Conservation (phyloP, 768 basidiomycete species). For the Phylloporus arenicola region DNA sequence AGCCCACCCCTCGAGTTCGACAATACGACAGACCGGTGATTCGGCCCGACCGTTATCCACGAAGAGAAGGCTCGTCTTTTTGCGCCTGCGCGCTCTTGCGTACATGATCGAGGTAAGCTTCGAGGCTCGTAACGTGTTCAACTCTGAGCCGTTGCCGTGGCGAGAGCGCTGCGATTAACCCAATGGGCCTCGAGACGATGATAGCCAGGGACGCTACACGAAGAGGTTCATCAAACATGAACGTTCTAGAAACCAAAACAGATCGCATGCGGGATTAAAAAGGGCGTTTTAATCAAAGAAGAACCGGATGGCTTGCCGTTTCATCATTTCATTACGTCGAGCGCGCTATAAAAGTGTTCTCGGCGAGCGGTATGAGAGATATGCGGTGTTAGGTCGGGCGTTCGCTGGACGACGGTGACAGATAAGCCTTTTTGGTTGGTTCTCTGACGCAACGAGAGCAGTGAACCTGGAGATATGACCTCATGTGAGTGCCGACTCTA, state of each 20-base stretch:
- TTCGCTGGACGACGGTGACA: neutral
- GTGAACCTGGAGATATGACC: neutral
- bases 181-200: neutral
- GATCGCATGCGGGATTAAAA: constrained; percentile 6
- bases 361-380: constrained; percentile 3
- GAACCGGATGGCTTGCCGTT: neutral
- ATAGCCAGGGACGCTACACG: neutral
- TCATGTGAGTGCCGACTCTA: neutral
- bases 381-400: constrained; percentile 6
- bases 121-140: constrained; percentile 4
- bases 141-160: constrained; percentile 9
- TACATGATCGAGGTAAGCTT: constrained; percentile 1
- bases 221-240: neutral
- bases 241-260: neutral
- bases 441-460: neutral
- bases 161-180: neutral
- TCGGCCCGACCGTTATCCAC: constrained; percentile 7
- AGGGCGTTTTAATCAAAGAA: neutral
- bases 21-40: neutral
- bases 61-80: neutral
- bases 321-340: constrained; percentile 12
- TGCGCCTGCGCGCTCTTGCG: neutral
- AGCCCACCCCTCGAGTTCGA: neutral
- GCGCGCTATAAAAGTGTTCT: neutral
- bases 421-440: neutral